Evolutionary conservation across 2,329 filamentous ascomycete genomes (phyloP).

Genomic region (Gaeumannomyces tritici): DNA sequence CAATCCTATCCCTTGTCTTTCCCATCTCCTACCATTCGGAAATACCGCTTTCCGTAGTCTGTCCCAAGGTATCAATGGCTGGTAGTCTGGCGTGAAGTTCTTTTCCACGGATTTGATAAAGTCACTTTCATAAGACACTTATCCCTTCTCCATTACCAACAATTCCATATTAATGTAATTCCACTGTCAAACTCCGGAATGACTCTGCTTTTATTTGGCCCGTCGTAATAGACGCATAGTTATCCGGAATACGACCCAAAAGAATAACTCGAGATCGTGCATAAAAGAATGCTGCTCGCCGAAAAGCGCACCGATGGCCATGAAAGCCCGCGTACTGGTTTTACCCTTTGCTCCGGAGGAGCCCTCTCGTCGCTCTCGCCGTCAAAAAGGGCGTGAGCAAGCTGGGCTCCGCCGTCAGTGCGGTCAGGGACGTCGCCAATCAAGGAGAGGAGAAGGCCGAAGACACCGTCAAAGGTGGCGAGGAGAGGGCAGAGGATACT

Average conservation of each 20-base stretch:
- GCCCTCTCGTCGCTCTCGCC: slow-evolving; percentile 16
- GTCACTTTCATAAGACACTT: too few species aligned
- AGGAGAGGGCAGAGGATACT: slow-evolving; percentile 6
- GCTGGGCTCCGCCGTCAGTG: slow-evolving; percentile 9
- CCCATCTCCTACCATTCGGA: too few species aligned
- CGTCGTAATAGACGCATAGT: slow-evolving; percentile 30
- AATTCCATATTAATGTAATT: too few species aligned
- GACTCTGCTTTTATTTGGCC: slow-evolving; percentile 11
- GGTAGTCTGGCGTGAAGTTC: too few species aligned
- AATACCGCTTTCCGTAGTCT: too few species aligned
- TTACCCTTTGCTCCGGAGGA: slow-evolving; percentile 29
- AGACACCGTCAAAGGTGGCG: slow-evolving; percentile 8
- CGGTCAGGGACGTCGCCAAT: too few species aligned
- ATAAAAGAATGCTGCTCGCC: slow-evolving; percentile 33
- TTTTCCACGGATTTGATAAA: too few species aligned
- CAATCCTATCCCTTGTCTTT: too few species aligned
- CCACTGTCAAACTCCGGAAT: too few species aligned
- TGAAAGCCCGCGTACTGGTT: slow-evolving; percentile 34
- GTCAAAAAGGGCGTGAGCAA: neutral
- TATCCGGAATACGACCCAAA: slow-evolving; percentile 37
- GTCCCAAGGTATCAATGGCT: too few species aligned
- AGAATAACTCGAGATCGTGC: slow-evolving; percentile 38
- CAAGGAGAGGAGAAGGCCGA: too few species aligned
- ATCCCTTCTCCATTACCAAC: too few species aligned
- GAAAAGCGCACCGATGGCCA: slow-evolving; percentile 32